Conservation (phyloP, 2,329 filamentous ascomycete genomes). For the Exserohilum rostratum region DNA sequence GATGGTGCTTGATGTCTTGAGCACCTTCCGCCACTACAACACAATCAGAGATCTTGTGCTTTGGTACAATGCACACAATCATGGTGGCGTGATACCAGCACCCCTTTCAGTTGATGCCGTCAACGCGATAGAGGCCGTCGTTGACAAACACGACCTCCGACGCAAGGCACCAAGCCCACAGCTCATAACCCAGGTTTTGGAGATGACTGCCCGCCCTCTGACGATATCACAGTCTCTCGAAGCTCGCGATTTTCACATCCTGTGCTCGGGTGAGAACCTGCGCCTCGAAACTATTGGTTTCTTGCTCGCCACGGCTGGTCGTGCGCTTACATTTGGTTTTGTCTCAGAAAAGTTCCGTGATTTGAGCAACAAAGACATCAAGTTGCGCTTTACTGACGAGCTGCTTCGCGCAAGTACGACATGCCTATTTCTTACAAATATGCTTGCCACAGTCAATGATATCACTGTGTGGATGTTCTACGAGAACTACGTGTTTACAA, state of each 20-base stretch:
- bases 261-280: conserved; percentile 48
- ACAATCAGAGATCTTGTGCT: conserved; percentile 33
- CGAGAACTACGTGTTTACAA: conserved; percentile 47
- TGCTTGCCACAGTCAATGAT: conserved; percentile 50
- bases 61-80: conserved; percentile 33
- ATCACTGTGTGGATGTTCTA: conserved; percentile 44
- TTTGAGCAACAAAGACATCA: conserved; percentile 20
- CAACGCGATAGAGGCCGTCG: conserved; percentile 34
- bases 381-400: conserved; percentile 36
- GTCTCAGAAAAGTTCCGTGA: conserved; percentile 28
- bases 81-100: conserved; percentile 45
- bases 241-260: conserved; percentile 45
- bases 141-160: conserved; percentile 40
- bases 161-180: conserved; percentile 29
- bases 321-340: conserved; percentile 37
- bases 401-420: conserved; percentile 45
- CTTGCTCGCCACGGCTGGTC: conserved; percentile 47
- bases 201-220: conserved; percentile 36
- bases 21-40: conserved; percentile 34
- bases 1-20: conserved; percentile 37
- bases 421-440: conserved; percentile 46
- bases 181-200: conserved; percentile 34
- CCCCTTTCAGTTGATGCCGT: conserved; percentile 46
- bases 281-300: conserved; percentile 50
- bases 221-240: conserved; percentile 31